A percentile compares a stretch with the other conserved stretches of the same genome.
phyloP scores from a whole-genome alignment of 2,329 filamentous ascomycete species.

The Elsinoe fawcettii region DNA sequence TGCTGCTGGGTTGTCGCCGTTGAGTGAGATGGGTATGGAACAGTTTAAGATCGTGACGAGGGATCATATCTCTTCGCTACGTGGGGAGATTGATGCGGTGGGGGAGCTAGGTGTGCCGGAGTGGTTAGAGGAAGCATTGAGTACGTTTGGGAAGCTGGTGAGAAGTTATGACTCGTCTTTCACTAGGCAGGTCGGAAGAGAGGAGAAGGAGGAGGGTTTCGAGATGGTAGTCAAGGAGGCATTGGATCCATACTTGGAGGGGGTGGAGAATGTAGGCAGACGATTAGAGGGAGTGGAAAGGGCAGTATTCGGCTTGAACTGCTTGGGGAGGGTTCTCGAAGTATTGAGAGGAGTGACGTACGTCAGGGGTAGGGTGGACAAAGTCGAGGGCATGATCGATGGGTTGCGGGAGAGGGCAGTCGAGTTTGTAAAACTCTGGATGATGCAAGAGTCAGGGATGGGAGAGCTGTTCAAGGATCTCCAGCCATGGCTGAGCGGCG shows the following conservation, averaged over 20 bases:
- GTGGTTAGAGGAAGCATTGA: constrained; percentile 72
- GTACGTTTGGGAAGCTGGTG: constrained; percentile 70
- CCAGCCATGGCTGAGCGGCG: constrained; percentile 33
- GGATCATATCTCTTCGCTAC: constrained; percentile 68
- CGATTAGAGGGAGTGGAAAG: constrained; percentile 49
- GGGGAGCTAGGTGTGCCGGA: constrained; percentile 70
- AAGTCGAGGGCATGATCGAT: constrained; percentile 25
- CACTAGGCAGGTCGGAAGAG: constrained; percentile 44
- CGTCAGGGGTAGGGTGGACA: constrained; percentile 44
- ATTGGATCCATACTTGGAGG: constrained; percentile 75
- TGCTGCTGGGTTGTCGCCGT: constrained; percentile 56
- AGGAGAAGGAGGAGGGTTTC: constrained; percentile 54
- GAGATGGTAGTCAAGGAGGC: constrained; percentile 67
- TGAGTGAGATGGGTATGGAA: constrained; percentile 69
- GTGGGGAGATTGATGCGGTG: constrained; percentile 61
- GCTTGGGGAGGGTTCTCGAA: constrained; percentile 51
- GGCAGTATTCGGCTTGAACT: constrained; percentile 68
- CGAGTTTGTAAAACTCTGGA: constrained; percentile 53
- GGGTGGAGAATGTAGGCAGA: constrained; percentile 62
- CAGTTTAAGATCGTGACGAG: constrained; percentile 77
- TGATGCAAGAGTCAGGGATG: constrained; percentile 69
- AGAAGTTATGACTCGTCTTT: constrained; percentile 81
- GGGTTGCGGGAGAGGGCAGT: constrained; percentile 44
- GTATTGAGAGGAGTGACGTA: constrained; percentile 57
- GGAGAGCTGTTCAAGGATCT: constrained; percentile 55